These are phyloP conservation scores for Neofusicoccum ribis DNA, from an alignment of 2,329 filamentous ascomycete species.

Conservation along the genomic window DNA sequence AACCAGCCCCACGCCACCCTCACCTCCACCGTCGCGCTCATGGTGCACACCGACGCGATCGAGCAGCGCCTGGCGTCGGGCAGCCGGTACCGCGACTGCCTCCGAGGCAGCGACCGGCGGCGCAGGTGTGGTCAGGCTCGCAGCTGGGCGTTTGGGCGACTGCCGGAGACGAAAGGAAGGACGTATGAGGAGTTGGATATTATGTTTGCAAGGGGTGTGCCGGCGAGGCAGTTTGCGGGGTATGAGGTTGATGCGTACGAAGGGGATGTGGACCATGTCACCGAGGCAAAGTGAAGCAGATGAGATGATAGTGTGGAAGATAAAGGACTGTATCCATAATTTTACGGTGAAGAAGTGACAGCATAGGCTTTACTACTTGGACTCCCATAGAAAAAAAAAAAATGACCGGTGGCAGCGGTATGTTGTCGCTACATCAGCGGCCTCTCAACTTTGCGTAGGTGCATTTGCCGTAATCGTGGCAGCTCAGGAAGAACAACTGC, in stretches of 20 bases:
- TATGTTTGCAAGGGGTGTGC: constrained; percentile 63
- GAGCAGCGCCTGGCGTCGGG: constrained; percentile 71
- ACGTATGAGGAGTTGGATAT: constrained; percentile 83
- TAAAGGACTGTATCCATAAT: too few relatives aligned
- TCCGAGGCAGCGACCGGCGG: constrained; percentile 72
- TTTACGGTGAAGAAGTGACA: too few relatives aligned
- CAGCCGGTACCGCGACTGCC: constrained; percentile 75
- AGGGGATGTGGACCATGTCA: background rate
- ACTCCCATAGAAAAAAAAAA: too few relatives aligned
- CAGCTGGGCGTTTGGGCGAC: constrained; percentile 63
- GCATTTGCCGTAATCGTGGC: too few relatives aligned
- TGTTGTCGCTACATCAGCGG: too few relatives aligned
- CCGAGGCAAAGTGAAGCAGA: too few relatives aligned
- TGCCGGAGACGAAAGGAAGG: constrained; percentile 76
- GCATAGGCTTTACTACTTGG: too few relatives aligned
- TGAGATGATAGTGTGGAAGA: too few relatives aligned
- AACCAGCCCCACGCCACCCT: constrained; percentile 42
- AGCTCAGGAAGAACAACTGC: too few relatives aligned
- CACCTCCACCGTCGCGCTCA: constrained; percentile 69
- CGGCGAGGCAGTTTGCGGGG: constrained; percentile 28
- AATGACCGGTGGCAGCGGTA: too few relatives aligned
- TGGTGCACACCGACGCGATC: constrained; percentile 80
- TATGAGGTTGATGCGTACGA: background rate
- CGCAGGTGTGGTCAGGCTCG: constrained; percentile 45
- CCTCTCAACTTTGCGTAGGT: too few relatives aligned